These are phyloP conservation scores for Teratosphaeriaceae sp. DNA, from an alignment of 2,329 filamentous ascomycete genomes.

Conservation along the genomic window DNA sequence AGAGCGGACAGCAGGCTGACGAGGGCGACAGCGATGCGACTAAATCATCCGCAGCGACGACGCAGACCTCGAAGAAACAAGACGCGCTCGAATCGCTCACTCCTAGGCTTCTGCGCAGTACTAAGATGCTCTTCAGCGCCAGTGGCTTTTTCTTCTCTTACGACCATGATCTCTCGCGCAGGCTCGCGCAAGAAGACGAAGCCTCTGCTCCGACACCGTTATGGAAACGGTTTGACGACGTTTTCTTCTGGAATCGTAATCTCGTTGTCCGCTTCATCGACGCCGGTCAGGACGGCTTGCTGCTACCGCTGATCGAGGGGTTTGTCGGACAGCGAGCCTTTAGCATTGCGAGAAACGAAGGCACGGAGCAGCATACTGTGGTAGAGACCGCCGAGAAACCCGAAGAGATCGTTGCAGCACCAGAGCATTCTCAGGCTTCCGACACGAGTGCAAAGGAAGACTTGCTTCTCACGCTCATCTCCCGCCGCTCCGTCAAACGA, in stretches of 20 bases:
- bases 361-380: conserved; percentile 23
- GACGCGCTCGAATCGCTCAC: conserved; percentile 47
- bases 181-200: conserved; percentile 38
- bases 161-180: conserved; percentile 82
- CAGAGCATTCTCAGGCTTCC: conserved; percentile 12
- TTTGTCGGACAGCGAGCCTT: conserved; percentile 87
- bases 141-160: conserved; percentile 94
- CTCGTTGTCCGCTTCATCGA: conserved; percentile 68
- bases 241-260: conserved; percentile 85
- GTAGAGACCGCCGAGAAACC: conserved; percentile 17
- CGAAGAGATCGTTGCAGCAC: conserved; percentile 14
- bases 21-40: conserved; percentile 1
- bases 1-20: background rate
- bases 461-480: conserved; percentile 83
- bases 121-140: conserved; percentile 74
- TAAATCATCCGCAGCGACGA: background rate
- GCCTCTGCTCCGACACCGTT: conserved; percentile 52
- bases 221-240: conserved; percentile 60
- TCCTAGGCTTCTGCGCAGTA: conserved; percentile 77
- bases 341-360: conserved; percentile 32
- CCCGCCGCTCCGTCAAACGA: conserved; percentile 77
- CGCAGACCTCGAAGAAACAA: conserved; percentile 2
- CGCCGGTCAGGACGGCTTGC: conserved; percentile 61
- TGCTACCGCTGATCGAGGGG: conserved; percentile 83
- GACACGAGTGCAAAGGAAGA: conserved; percentile 28